Evolutionary conservation across 306 rosid species (phyloP).

Genomic region (Prunus dulcis): DNA sequence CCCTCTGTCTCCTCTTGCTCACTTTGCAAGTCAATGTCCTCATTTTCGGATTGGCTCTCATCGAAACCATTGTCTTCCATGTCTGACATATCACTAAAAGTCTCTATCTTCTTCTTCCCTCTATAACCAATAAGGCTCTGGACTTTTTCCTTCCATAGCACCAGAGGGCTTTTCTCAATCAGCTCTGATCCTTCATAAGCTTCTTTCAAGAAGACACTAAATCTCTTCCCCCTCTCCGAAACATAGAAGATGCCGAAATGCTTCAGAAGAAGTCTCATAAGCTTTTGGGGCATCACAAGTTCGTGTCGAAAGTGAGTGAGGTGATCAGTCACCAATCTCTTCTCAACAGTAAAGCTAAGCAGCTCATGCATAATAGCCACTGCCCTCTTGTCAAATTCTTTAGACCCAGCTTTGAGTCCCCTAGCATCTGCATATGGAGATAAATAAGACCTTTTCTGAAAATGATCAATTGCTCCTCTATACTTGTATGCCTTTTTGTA

Average conservation of each 20-base stretch:
- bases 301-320: conserved; percentile 84
- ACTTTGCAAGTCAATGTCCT: conserved; percentile 28
- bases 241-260: conserved; percentile 85
- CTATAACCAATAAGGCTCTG: conserved; percentile 49
- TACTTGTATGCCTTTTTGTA: conserved; percentile 51
- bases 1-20: conserved; percentile 36
- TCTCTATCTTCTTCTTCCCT: conserved; percentile 62
- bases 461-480: conserved; percentile 60
- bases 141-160: conserved; percentile 73
- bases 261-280: conserved; percentile 86
- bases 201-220: conserved; percentile 70
- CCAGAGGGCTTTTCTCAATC: conserved; percentile 71
- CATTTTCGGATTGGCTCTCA: conserved; percentile 41
- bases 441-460: conserved; percentile 68
- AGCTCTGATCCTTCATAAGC: conserved; percentile 73
- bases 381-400: conserved; percentile 86
- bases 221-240: conserved; percentile 93
- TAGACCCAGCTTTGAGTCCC: conserved; percentile 60
- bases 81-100: conserved; percentile 52
- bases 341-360: conserved; percentile 75
- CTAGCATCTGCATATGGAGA: conserved; percentile 86
- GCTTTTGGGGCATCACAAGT: conserved; percentile 85
- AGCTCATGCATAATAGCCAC: conserved; percentile 87
- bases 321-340: conserved; percentile 87
- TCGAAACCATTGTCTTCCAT: conserved; percentile 41